Conservation (phyloP, 1,139 yeast genomes). For the Candida sanyaensis region DNA sequence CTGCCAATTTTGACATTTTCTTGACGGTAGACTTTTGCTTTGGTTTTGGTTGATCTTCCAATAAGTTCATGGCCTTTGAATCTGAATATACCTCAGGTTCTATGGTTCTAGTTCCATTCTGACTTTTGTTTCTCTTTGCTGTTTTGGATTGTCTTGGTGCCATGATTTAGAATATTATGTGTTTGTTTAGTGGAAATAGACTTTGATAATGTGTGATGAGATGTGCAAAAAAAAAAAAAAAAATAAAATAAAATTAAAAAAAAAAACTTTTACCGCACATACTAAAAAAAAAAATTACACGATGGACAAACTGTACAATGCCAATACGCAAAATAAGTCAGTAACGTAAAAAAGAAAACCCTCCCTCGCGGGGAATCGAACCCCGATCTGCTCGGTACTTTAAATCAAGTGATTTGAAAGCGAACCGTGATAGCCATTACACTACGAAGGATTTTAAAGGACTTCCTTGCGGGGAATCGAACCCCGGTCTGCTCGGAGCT, state of each 20-base stretch:
- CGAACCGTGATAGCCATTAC: constrained; percentile 10
- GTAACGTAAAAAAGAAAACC: neutral
- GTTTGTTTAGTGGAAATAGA: neutral
- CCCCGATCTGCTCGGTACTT: constrained; percentile 9
- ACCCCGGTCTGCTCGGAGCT: constrained; percentile 10
- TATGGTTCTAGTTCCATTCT: constrained; percentile 56
- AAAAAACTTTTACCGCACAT: neutral
- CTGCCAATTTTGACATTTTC: constrained; percentile 51
- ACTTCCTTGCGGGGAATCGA: constrained; percentile 7
- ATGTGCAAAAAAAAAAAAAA: constrained; percentile 6
- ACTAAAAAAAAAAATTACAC: neutral
- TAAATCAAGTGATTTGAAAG: neutral
- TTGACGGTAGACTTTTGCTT: constrained; percentile 60
- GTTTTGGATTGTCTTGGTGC: constrained; percentile 61
- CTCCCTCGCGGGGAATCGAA: constrained; percentile 9
- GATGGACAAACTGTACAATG: neutral
- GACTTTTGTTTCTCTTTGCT: constrained; percentile 54
- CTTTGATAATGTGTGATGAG: constrained; percentile 1
- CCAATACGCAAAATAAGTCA: neutral
- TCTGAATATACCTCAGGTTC: constrained; percentile 70
- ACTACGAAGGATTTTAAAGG: constrained; percentile 1
- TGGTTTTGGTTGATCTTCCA: constrained; percentile 61
- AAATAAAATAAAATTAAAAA: neutral
- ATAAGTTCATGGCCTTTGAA: constrained; percentile 62
- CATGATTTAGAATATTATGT: constrained; percentile 27